Base-by-base conservation (phyloP, 2,329 filamentous ascomycete genomes). In the Coniella lustricola region DNA sequence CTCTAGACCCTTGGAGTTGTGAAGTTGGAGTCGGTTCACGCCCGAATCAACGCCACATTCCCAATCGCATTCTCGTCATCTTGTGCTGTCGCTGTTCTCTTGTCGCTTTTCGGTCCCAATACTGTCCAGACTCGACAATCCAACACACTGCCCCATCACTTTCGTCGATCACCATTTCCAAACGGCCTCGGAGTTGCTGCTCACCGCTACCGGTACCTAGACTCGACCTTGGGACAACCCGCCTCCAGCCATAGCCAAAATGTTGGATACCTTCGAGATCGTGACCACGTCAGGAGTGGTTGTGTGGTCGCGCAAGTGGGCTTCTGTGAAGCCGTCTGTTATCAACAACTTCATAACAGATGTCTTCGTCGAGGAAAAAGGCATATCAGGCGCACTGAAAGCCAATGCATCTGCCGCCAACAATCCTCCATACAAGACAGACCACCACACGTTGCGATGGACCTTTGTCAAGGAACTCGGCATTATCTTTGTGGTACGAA, bases 261-360 rank as follows among this genome's bases (percentile, higher is more conserved):
- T 97, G 91, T 72, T 98, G 69, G 93, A 98, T 72, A 85, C 87
- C 14, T 98, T 98, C 66, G 91, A 98, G 69, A 93, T 98, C 57
- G 70, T 98, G 53, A 96, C 91, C 52, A 95, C 91, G 33, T 95
- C 90, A 3, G 93, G 93, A 49, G 90, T 98, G 54, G 93, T 98
- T 50, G 80, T 98, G 48, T 98, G 93, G 93, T 96, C 91, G 53
- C 85, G 87, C 64, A 85, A 82, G 21, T 95, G 91, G 65, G 82
- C 84, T 47, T 77, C 85, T 2, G 82, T 95, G 62, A 90, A 82
- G 64, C 79, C 87, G 37, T 82, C 85, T 59, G 76, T 96, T 56
- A 84, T 98, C 73, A 96, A 98, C 74, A 86, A 81, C 72, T 84
- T 98, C 67, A 96, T 98, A 68, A 84, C 84, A 65, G 90, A 97